Base-by-base conservation (phyloP, 352 stramenopile genomes). In the Sclerospora graminicola region DNA sequence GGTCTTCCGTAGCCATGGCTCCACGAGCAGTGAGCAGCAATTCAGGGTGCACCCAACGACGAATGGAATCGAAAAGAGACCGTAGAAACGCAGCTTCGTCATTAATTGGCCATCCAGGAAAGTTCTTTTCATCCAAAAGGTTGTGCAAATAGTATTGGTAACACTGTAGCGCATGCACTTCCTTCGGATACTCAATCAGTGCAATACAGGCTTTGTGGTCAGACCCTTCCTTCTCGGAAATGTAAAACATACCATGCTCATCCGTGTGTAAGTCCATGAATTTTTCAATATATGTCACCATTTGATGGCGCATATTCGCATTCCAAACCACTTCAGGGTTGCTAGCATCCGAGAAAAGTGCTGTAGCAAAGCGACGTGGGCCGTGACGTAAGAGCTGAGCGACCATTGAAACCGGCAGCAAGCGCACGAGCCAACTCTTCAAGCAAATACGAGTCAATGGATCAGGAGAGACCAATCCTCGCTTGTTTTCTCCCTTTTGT, bases 121-220 rank as follows among this genome's bases (percentile, higher is more conserved):
- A 93, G 28, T 75, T 66, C 40, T 86, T 76, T 38, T 91, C 81
- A 38, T 93, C 78, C 16, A 93, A 47, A 16, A 93, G 51, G 41
- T 93, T 93, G 55, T 89, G 74, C 15, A 93, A 45, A 16, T 93
- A 93, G 50, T 93, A 93, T 51, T 90, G 78, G 36, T 93, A 89
- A 51, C 76, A 88, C 51, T 93, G 81, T 8, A 93, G 59, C 16
- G 74, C 76, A 36, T 93, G 80, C 3, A 90, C 81, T 66, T 93
- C 72, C 23, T 76, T 66, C 26, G 81, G 81, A 38, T 93, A 93
- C 45, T 86, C 55, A 16, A 92, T 90, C 13, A 89, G 41, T 19
- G 81, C 63, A 34, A 86, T 78, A 34, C 73, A 88, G 24, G 66
- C 75, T 55, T 90, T 69, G 41, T 90, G 79, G n/a, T 84, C 73